Evolutionary conservation across 208 protist species (phyloP), one percentile per base, ranked within the genome.

Genomic region (Zelonia costaricensis): DNA sequence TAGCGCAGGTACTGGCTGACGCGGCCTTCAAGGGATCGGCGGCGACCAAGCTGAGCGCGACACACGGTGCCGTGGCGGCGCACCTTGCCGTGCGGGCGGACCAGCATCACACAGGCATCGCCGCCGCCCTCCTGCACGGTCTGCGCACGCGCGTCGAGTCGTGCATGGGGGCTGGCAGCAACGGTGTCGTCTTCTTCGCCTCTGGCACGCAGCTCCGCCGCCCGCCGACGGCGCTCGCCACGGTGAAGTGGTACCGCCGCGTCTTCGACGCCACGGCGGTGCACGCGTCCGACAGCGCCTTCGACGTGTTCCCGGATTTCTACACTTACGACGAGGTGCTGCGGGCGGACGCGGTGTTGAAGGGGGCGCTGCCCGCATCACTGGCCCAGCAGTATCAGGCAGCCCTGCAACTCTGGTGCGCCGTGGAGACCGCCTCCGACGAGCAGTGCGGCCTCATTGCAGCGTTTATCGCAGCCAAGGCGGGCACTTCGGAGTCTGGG

Each of bases 211-310:
- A 76, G 33, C 69, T 91, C 20, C 70, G 76, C 18, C 58, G 71
- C 6, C 76, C 70, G 38, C 79, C 78, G 4, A 31, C 62, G n/a
- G 44, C 76, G 3, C 38, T 89, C 23, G 69, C 74, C 33, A 73
- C 82, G 18, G 36, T 94, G 10, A 94, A 94, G 77, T 91, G 84
- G 85, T 85, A 77, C 56, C 70, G 81, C 35, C 82, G 80, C 18
- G 77, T 73, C 4, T 66, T 91, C 23, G 69, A 70, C 22, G 70
- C 88, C 1, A 56, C 61, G 22, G 30, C 36, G 28, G 68, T 88
- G 12, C 78, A 83, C 42, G 46, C 45, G 9, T 57, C 64, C 20
- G 62, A 67, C 42, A 58, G 44, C 36, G 74, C 88, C 20, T 64
- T 73, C 47, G 70, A 78, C 25, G 60, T 92, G 35, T 92, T 91